Conservation (phyloP, 495 filamentous ascomycete species). For the Daldinia concentrica region DNA sequence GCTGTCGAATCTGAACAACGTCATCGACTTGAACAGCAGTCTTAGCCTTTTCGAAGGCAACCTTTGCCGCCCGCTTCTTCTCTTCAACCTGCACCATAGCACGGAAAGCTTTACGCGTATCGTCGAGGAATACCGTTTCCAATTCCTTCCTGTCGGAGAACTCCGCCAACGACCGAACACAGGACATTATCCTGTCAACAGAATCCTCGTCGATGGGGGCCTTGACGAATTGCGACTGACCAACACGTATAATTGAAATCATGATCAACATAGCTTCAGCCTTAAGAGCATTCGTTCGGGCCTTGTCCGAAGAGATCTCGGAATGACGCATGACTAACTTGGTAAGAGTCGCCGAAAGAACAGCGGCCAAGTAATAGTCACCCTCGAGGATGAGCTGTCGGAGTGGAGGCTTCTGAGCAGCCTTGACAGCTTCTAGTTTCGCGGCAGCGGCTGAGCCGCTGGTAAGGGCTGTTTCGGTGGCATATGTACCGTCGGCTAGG, state of each 20-base stretch:
- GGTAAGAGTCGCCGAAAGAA: slow-evolving; percentile 92
- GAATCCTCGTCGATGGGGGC: slow-evolving; percentile 98
- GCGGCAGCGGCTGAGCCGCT: slow-evolving; percentile 89
- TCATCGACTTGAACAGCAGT: slow-evolving; percentile 95
- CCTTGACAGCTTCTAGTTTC: slow-evolving; percentile 94
- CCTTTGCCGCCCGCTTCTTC: slow-evolving; percentile 93
- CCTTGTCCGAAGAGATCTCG: slow-evolving; percentile 86
- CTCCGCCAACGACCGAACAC: slow-evolving; percentile 90
- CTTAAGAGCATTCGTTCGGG: slow-evolving; percentile 90
- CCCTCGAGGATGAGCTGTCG: slow-evolving; percentile 96
- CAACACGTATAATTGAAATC: slow-evolving; percentile 97
- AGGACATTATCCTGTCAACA: slow-evolving; percentile 96
- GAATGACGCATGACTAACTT: slow-evolving; percentile 99
- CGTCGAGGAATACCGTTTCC: slow-evolving; percentile 91
- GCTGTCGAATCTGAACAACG: slow-evolving; percentile 87
- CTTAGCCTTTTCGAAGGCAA: slow-evolving; percentile 90
- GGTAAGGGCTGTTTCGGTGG: slow-evolving; percentile 94
- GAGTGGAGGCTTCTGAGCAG: slow-evolving; percentile 94
- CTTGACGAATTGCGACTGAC: slow-evolving; percentile 97
- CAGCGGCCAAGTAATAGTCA: slow-evolving; percentile 95
- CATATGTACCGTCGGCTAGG: slow-evolving; percentile 95
- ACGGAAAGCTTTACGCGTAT: slow-evolving; percentile 94
- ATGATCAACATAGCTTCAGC: slow-evolving; percentile 99
- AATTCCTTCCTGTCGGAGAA: slow-evolving; percentile 89
- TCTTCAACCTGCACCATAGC: slow-evolving; percentile 99